phyloP scores from a whole-genome alignment of 1,139 yeast genomes.

The Wickerhamomyces sp. region DNA sequence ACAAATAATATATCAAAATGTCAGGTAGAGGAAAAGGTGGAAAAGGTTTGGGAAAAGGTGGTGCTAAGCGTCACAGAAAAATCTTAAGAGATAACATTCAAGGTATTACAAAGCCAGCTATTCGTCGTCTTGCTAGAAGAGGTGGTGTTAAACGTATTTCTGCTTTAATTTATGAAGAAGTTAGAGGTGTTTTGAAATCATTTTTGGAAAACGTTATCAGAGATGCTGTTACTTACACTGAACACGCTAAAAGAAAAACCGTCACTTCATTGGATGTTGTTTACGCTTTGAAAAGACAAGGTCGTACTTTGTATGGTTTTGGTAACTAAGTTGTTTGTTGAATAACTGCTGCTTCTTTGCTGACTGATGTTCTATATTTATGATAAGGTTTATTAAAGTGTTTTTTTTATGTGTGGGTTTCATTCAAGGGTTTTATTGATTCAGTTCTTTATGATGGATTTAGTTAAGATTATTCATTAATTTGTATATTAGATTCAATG shows the following conservation, averaged over 20 bases:
- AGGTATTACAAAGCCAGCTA: slow-evolving; percentile 99
- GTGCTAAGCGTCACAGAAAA: slow-evolving; percentile 99
- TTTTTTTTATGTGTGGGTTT: not conserved
- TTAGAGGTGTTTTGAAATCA: slow-evolving; percentile 92
- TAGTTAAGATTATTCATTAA: not conserved
- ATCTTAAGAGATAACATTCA: slow-evolving; percentile 98
- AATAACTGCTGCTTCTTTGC: slow-evolving; percentile 5
- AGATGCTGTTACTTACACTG: slow-evolving; percentile 98
- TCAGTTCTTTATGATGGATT: not conserved
- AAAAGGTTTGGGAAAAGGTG: slow-evolving; percentile 98
- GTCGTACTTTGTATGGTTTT: slow-evolving; percentile 99
- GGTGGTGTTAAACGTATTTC: slow-evolving; percentile 99
- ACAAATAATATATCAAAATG: slow-evolving; percentile 45
- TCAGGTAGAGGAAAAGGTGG: slow-evolving; percentile 99
- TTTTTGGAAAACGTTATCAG: slow-evolving; percentile 97
- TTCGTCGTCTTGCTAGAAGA: slow-evolving; percentile 99
- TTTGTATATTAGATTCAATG: not conserved
- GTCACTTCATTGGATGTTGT: slow-evolving; percentile 98
- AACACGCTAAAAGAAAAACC: slow-evolving; percentile 99
- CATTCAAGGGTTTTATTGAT: not conserved
- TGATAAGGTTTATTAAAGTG: not conserved
- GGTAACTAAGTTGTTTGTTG: slow-evolving; percentile 66
- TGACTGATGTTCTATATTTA: slow-evolving; percentile 1
- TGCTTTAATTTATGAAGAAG: slow-evolving; percentile 97
- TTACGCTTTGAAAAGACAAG: slow-evolving; percentile 99